Evolutionary conservation across 306 rosid genomes (phyloP), one percentile per base, ranked within the genome.

Genomic region (Pyrus communis): DNA sequence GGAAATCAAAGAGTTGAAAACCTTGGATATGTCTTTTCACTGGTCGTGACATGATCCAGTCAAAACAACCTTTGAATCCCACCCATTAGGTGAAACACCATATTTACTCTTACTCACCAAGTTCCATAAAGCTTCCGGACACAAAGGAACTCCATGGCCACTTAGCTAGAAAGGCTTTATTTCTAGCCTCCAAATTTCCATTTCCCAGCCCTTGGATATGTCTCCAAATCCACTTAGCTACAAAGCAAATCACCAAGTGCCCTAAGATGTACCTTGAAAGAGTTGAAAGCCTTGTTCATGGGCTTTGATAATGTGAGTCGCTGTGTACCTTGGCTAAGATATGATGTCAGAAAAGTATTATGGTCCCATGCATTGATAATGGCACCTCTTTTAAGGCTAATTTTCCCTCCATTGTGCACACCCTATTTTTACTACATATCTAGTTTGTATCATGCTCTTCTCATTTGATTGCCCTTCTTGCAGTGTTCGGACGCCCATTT

Each of bases 401-500:
- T 54, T 27, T 25, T 28, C 63, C 52, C 9, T 55, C 43, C 80
- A 10, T 43, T 27, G 6, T 27, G 60, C 51, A 5, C 23, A 19
- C 59, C 33, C 43, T 62, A 40, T 28, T 58, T 40, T 46, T 58
- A 12, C 30, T 65, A 42, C 55, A 27, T 52, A 35, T 75, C 49
- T 25, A 25, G 3, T 61, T 67, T 81, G 27, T 81, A 49, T 52
- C 70, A 58, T 77, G 82, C 60, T 71, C 45, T 63, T 72, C 85
- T 91, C 76, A 86, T 67, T 76, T 81, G 60, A 25, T 82, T 74
- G 67, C 83, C 61, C 55, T 80, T 74, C 59, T 79, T 85, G 92
- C 98, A 96, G 99, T 74, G 99, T 93, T 31, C 97, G 99, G 40
- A 96, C 99, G 42, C 99, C 99, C 65, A 92, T 96, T 86, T 96